phyloP scores from a whole-genome alignment of 1,139 yeast genomes.

The Yamadazyma friedrichii region DNA sequence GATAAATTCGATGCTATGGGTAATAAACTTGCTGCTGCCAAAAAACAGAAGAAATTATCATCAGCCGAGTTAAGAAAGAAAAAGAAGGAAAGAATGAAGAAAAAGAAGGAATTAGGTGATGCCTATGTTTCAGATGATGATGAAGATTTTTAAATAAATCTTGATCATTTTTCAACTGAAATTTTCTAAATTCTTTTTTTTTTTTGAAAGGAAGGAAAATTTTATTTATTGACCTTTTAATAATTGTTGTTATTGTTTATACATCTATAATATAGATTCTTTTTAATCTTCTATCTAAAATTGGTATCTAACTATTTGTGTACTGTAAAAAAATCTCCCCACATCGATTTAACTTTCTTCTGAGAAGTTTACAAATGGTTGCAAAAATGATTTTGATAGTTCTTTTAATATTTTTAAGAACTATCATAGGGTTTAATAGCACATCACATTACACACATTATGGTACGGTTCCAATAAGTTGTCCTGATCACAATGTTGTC shows the following conservation, averaged over 20 bases:
- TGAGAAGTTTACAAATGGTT: constrained; percentile 7
- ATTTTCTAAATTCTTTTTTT: constrained; percentile 9
- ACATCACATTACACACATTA: not conserved
- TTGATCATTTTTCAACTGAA: not conserved
- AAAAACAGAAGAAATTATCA: constrained; percentile 96
- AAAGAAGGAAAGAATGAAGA: constrained; percentile 99
- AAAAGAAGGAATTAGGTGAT: constrained; percentile 99
- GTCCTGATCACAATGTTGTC: constrained; percentile 15
- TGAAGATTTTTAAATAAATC: constrained; percentile 43
- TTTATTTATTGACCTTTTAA: constrained; percentile 12
- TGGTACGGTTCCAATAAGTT: not conserved
- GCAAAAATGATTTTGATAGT: constrained; percentile 5
- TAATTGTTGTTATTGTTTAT: constrained; percentile 20
- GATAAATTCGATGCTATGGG: constrained; percentile 99
- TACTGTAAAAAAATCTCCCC: not conserved
- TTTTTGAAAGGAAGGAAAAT: constrained; percentile 7
- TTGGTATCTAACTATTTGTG: constrained; percentile 1
- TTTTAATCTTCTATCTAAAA: constrained; percentile 3
- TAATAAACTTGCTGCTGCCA: constrained; percentile 95
- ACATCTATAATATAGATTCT: constrained; percentile 18
- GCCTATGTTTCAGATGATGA: constrained; percentile 97
- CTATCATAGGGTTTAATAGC: not conserved
- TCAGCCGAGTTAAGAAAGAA: constrained; percentile 99
- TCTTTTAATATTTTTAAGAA: not conserved
- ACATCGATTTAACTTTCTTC: not conserved